phyloP scores from a whole-genome alignment of 106 monocot species.

The Dendrobium chrysotoxum region DNA sequence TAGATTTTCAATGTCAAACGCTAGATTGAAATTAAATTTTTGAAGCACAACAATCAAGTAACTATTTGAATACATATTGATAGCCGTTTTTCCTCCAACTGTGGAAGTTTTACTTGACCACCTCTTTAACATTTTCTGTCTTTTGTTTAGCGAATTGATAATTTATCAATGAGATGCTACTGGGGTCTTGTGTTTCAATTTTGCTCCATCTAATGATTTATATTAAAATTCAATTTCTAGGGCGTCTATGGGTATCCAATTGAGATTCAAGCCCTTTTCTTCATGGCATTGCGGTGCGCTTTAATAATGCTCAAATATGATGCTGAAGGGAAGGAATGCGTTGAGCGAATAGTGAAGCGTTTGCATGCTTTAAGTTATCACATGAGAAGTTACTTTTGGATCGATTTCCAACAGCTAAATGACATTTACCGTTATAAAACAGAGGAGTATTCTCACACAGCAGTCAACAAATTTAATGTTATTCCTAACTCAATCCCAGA shows the following conservation, averaged over 20 bases:
- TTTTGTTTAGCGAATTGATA: not conserved
- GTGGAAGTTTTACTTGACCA: not conserved
- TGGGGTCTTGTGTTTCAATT: not conserved
- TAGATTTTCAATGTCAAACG: no score
- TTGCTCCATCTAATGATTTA: not conserved
- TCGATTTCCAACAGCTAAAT: conserved; percentile 45
- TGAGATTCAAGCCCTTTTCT: conserved; percentile 51
- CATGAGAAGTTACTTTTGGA: conserved; percentile 51
- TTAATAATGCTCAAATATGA: conserved; percentile 39
- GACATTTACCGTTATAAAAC: conserved; percentile 50
- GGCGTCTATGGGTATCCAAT: conserved; percentile 53
- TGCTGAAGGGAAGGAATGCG: conserved; percentile 38
- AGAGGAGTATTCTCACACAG: conserved; percentile 50
- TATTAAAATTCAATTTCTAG: conserved; percentile 12
- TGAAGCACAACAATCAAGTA: no score
- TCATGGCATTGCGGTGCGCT: conserved; percentile 42
- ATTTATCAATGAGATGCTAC: not conserved
- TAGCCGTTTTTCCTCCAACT: not conserved
- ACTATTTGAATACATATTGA: not conserved
- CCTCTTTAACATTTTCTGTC: not conserved
- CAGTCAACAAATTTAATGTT: conserved; percentile 48
- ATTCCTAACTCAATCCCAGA: conserved; percentile 45
- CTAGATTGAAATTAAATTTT: no score
- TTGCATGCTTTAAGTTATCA: conserved; percentile 46
- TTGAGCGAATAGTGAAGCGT: conserved; percentile 43